Evolutionary conservation across 371 early-diverging fungal genomes (phyloP).

Genomic region (Mortierella sp.): DNA sequence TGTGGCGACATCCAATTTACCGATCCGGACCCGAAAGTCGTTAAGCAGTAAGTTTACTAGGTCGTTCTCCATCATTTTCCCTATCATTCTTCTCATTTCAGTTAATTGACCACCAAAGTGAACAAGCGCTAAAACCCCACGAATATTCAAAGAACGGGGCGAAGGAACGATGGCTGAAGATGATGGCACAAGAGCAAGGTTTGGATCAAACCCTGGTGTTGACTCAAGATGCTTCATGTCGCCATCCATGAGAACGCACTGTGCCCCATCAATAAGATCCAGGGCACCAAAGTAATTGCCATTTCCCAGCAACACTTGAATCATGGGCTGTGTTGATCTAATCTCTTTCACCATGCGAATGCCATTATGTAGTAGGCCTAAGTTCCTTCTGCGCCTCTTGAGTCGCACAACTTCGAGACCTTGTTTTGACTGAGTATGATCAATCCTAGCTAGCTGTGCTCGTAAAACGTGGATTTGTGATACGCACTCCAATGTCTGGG

Average conservation of each 20-base stretch:
- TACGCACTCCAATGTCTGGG: constrained; percentile 89
- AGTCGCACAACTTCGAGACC: constrained; percentile 87
- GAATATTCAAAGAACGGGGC: constrained; percentile 64
- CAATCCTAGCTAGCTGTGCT: constrained; percentile 73
- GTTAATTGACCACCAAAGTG: constrained; percentile 74
- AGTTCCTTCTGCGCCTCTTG: constrained; percentile 78
- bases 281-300: constrained; percentile 89
- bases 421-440: constrained; percentile 74
- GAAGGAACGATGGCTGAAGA: constrained; percentile 39
- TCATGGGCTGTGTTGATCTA: constrained; percentile 82
- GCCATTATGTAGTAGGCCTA: constrained; percentile 72
- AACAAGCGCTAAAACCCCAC: constrained; percentile 68
- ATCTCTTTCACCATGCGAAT: constrained; percentile 79
- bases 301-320: constrained; percentile 82
- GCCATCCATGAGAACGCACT: constrained; percentile 63
- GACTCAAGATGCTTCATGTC: constrained; percentile 39
- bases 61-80: constrained; percentile 80
- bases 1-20: constrained; percentile 52
- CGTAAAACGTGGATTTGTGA: constrained; percentile 84
- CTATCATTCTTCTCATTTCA: constrained; percentile 76
- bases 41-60: constrained; percentile 70
- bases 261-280: constrained; percentile 86
- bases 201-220: constrained; percentile 40
- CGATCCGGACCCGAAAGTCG: constrained; percentile 66
- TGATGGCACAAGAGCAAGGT: constrained; percentile 24